Percentiles rank a stretch among this genome's conserved stretches.
These are phyloP conservation scores for Aspergillus pseudonomiae DNA, from an alignment of 2,329 filamentous ascomycete species.

Conservation along the genomic window DNA sequence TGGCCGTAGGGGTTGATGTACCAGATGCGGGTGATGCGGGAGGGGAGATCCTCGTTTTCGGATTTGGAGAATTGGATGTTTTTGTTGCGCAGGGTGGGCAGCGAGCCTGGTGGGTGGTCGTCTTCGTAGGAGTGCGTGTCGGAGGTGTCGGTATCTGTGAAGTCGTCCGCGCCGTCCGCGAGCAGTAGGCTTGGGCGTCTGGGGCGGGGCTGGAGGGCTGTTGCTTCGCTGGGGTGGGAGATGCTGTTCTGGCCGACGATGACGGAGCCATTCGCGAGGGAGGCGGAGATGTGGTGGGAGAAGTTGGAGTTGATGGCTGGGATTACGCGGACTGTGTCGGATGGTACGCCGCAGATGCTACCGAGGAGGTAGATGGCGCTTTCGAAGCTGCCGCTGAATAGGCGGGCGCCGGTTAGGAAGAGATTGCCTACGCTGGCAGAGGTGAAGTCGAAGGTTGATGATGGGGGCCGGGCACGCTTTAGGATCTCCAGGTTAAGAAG, in stretches of 20 bases:
- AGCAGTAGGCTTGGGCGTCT: slow-evolving; percentile 39
- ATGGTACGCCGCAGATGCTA: slow-evolving; percentile 81
- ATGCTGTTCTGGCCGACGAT: slow-evolving; percentile 94
- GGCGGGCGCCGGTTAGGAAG: slow-evolving; percentile 79
- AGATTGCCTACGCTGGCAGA: slow-evolving; percentile 77
- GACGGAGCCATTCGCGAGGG: slow-evolving; percentile 71
- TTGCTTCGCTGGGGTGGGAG: slow-evolving; percentile 75
- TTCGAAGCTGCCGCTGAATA: slow-evolving; percentile 92
- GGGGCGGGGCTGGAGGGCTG: slow-evolving; percentile 45
- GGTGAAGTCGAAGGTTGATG: slow-evolving; percentile 75
- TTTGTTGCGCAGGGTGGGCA: slow-evolving; percentile 76
- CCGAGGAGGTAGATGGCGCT: slow-evolving; percentile 88
- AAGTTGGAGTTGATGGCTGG: slow-evolving; percentile 95
- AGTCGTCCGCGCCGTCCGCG: slow-evolving; percentile 37
- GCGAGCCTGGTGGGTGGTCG: slow-evolving; percentile 60
- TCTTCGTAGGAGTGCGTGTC: slow-evolving; percentile 46
- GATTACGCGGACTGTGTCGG: slow-evolving; percentile 71
- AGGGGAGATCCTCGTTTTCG: slow-evolving; percentile 76
- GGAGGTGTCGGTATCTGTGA: slow-evolving; percentile 36
- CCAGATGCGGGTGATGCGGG: slow-evolving; percentile 81
- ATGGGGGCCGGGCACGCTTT: slow-evolving; percentile 70
- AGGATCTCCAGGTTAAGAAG: slow-evolving; percentile 76
- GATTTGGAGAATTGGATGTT: slow-evolving; percentile 82
- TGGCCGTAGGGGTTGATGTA: slow-evolving; percentile 99
- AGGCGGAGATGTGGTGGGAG: slow-evolving; percentile 89